Evolutionary conservation across 2,329 filamentous ascomycete species (phyloP).

Genomic region (Onygenales sp.): DNA sequence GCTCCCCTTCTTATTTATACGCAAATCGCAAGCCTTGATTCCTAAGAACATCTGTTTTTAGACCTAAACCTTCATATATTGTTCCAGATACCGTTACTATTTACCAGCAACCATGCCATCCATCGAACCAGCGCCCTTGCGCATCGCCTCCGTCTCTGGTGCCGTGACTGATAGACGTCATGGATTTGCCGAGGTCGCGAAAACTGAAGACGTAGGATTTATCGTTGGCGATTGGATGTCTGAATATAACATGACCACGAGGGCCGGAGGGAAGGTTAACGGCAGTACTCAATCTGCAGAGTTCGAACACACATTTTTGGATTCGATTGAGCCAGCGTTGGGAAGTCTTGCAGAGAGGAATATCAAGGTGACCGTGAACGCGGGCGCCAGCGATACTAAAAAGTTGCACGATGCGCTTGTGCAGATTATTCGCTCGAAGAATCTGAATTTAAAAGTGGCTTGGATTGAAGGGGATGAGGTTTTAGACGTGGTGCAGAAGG

Average conservation of each 20-base stretch:
- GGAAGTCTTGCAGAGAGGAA: conserved; percentile 26
- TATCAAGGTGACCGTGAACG: conserved; percentile 33
- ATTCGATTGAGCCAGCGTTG: conserved; percentile 28
- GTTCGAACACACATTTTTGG: conserved; percentile 25
- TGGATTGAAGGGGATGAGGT: conserved; percentile 34
- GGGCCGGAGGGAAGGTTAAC: conserved; percentile 14
- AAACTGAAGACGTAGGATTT: conserved; percentile 14
- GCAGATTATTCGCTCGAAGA: conserved; percentile 22
- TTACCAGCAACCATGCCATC: too few relatives aligned
- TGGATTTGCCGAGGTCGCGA: conserved; percentile 8
- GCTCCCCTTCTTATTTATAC: too few relatives aligned
- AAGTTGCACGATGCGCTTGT: conserved; percentile 11
- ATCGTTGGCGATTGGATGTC: conserved; percentile 23
- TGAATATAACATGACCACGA: conserved; percentile 14
- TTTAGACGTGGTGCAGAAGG: conserved; percentile 18
- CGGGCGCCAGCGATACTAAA: conserved; percentile 30
- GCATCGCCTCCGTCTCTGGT: not conserved
- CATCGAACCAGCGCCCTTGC: not conserved
- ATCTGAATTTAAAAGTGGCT: conserved; percentile 24
- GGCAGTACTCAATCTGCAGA: conserved; percentile 7
- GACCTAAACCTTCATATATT: too few relatives aligned
- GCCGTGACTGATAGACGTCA: not conserved
- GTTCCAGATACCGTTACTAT: too few relatives aligned
- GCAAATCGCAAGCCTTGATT: too few relatives aligned
- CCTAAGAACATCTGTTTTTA: too few relatives aligned